Conservation (phyloP, 208 protist genomes). For the Phytomonas serpens region DNA sequence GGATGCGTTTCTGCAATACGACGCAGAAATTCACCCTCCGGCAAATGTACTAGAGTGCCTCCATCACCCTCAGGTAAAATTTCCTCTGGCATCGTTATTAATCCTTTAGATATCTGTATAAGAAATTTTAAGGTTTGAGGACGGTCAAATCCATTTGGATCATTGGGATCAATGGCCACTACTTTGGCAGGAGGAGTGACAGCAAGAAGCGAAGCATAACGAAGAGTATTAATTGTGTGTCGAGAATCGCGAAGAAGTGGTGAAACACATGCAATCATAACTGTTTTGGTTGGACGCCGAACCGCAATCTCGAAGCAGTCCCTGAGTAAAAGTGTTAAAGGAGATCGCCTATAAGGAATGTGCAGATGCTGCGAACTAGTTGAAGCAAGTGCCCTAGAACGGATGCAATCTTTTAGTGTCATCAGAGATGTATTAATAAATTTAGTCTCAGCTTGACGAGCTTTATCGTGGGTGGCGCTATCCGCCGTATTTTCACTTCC, state of each 20-base stretch:
- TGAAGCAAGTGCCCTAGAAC: constrained; percentile 51
- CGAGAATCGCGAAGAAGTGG: constrained; percentile 79
- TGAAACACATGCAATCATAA: constrained; percentile 88
- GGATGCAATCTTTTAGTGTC: constrained; percentile 89
- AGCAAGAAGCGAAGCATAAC: constrained; percentile 79
- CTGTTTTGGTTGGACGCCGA: constrained; percentile 78
- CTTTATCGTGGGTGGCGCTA: constrained; percentile 81
- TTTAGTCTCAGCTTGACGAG: constrained; percentile 68
- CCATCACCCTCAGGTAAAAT: constrained; percentile 84
- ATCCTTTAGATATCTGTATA: constrained; percentile 37
- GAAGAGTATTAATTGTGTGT: constrained; percentile 85
- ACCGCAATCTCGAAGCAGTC: constrained; percentile 90
- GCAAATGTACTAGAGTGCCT: constrained; percentile 83
- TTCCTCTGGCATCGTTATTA: constrained; percentile 52
- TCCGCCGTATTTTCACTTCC: constrained; percentile 89
- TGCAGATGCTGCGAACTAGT: constrained; percentile 76
- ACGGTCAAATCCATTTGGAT: constrained; percentile 75
- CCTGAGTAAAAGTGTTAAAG: constrained; percentile 78
- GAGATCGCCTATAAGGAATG: constrained; percentile 85
- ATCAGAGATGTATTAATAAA: constrained; percentile 92
- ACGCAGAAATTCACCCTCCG: constrained; percentile 82
- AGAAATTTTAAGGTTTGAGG: constrained; percentile 72
- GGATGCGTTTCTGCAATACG: constrained; percentile 54
- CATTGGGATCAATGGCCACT: constrained; percentile 62
- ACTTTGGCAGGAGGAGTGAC: constrained; percentile 64